A percentile compares a stretch with the other conserved stretches of the same genome.
Conservation (phyloP, 768 basidiomycete genomes). For the Russula emetica region DNA sequence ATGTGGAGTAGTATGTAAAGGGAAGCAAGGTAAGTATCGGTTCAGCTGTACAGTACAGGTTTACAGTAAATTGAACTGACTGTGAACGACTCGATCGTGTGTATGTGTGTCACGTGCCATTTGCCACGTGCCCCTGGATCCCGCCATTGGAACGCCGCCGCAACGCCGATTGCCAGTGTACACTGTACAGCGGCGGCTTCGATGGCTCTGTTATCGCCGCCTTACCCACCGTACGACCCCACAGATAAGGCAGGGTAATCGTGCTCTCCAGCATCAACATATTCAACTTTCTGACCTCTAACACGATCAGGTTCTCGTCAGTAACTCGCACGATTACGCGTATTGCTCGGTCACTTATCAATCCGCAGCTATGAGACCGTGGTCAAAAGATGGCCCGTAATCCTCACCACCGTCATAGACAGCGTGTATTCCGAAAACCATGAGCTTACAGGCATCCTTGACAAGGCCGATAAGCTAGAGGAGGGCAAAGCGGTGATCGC, state of each 20-base stretch:
- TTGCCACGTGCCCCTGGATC: too few species aligned
- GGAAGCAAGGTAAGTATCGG: too few species aligned
- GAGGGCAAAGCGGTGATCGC: conserved; percentile 80
- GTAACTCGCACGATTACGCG: conserved; percentile 29
- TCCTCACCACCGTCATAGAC: conserved; percentile 78
- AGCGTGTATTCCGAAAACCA: conserved; percentile 68
- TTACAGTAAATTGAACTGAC: too few species aligned
- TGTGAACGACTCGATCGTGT: too few species aligned
- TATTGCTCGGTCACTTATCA: not conserved
- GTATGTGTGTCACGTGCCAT: too few species aligned
- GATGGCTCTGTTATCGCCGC: conserved; percentile 42
- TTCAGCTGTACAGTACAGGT: too few species aligned
- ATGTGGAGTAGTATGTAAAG: too few species aligned
- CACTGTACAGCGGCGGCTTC: conserved; percentile 29
- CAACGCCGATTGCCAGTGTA: too few species aligned
- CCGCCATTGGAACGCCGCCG: too few species aligned
- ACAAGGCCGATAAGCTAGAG: conserved; percentile 44
- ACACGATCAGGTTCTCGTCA: conserved; percentile 54
- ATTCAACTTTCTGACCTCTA: not conserved
- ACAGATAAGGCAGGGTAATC: conserved; percentile 60
- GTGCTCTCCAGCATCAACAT: not conserved
- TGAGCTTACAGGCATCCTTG: conserved; percentile 42
- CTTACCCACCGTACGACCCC: conserved; percentile 71
- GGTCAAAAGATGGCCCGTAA: conserved; percentile 74
- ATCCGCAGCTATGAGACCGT: conserved; percentile 68